Conservation (phyloP, 352 stramenopile species). For the Pythium plurisporium region DNA sequence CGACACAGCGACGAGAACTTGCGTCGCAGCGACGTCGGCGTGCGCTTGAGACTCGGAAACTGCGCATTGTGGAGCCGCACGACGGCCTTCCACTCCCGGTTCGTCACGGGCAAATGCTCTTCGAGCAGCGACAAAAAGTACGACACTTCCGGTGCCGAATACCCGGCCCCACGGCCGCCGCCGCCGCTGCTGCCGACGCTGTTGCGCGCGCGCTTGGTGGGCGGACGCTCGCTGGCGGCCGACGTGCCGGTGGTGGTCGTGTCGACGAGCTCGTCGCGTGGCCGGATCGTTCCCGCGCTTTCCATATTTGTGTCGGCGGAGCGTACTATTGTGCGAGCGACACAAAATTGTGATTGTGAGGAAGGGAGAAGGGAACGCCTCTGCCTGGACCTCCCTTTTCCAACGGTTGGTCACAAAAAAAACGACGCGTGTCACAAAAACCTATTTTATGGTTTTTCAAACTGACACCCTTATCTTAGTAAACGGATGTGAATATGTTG, state of each 20-base stretch:
- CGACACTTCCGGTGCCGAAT: slow-evolving; percentile 16
- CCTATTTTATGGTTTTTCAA: background rate
- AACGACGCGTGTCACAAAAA: slow-evolving; percentile 10
- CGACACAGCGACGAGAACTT: slow-evolving; percentile 19
- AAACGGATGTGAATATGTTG: too few relatives aligned
- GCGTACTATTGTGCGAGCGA: background rate
- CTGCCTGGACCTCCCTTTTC: background rate
- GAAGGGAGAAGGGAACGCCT: background rate
- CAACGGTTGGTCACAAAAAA: slow-evolving; percentile 14
- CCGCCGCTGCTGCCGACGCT: background rate
- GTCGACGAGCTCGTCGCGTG: slow-evolving; percentile 3
- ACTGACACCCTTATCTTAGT: too few relatives aligned
- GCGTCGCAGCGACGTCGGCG: slow-evolving; percentile 16
- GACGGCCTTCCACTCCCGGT: slow-evolving; percentile 17
- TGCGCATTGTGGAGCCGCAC: slow-evolving; percentile 19
- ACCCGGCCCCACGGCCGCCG: slow-evolving; percentile 15
- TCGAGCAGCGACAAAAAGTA: slow-evolving; percentile 20
- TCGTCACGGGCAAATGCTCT: slow-evolving; percentile 15
- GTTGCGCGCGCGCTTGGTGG: slow-evolving; percentile 8
- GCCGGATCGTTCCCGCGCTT: slow-evolving; percentile 9
- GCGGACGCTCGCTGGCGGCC: too few relatives aligned
- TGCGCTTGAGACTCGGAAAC: slow-evolving; percentile 19
- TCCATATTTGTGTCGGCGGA: slow-evolving; percentile 14
- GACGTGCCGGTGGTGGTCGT: too few relatives aligned
- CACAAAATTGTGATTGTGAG: slow-evolving; percentile 1